Conservation (phyloP, 2,329 filamentous ascomycete genomes). For the Stemphylium vesicarium region DNA sequence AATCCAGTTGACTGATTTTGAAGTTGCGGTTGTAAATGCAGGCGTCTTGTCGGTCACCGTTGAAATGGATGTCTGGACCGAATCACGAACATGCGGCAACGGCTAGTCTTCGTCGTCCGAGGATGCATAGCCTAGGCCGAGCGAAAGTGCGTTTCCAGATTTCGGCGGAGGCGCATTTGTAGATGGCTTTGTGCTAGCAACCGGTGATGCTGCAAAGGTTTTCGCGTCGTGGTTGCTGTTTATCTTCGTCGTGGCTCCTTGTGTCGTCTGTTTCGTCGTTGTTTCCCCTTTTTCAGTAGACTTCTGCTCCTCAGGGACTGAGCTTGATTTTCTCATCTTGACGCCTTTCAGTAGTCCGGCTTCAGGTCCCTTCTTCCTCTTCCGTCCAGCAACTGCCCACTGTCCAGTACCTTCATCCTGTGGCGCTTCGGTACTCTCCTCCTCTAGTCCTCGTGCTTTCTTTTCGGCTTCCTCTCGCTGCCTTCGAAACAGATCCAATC, state of each 20-base stretch:
- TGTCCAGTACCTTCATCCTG: constrained; percentile 52
- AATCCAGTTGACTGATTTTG: no score
- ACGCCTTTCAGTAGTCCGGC: constrained; percentile 48
- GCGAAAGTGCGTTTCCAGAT: constrained; percentile 23
- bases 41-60: no score
- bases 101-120: constrained; percentile 52
- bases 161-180: constrained; percentile 23
- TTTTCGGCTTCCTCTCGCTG: constrained; percentile 66
- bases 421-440: constrained; percentile 43
- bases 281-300: background rate
- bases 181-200: constrained; percentile 4
- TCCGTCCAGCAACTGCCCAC: constrained; percentile 59
- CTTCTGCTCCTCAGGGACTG: constrained; percentile 21
- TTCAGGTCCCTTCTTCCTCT: constrained; percentile 58
- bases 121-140: constrained; percentile 52
- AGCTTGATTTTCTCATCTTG: constrained; percentile 52
- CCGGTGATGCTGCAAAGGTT: constrained; percentile 1
- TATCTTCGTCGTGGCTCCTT: background rate
- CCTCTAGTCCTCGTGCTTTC: constrained; percentile 45
- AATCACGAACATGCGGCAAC: background rate
- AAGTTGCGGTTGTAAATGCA: no score
- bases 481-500: constrained; percentile 64
- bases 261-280: constrained; percentile 2
- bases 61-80: background rate
- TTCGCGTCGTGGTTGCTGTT: background rate